Percentiles rank a stretch among this genome's conserved stretches.
Evolutionary conservation across 108 stramenopile species (phyloP).

Genomic region (Poteriospumella lacustris): DNA sequence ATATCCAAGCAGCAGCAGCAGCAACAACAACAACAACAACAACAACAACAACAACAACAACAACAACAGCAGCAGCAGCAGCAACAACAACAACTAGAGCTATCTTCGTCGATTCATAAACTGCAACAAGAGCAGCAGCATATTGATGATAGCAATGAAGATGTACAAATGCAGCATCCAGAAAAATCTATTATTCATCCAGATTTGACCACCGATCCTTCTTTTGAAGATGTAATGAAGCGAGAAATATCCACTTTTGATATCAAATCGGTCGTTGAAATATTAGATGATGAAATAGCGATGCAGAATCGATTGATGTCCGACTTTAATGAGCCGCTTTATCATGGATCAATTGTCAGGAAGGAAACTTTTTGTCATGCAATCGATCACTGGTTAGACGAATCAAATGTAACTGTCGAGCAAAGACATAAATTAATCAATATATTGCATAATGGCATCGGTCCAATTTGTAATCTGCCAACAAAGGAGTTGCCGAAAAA

Average conservation of each 20-base stretch:
- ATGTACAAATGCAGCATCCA: constrained; percentile 7
- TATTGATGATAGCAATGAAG: constrained; percentile 8
- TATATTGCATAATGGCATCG: constrained; percentile 8
- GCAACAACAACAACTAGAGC: constrained; percentile 7
- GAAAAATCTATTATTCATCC: constrained; percentile 9
- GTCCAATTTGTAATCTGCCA: constrained; percentile 7
- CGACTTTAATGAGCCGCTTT: constrained; percentile 7
- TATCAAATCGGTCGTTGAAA: constrained; percentile 8
- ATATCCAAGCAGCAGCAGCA: constrained; percentile 6
- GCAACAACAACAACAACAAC: constrained; percentile 2
- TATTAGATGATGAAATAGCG: constrained; percentile 8
- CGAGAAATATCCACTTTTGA: constrained; percentile 8
- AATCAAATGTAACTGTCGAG: constrained; percentile 8
- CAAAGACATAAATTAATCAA: constrained; percentile 9
- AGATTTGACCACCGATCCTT: constrained; percentile 7
- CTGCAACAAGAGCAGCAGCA: constrained; percentile 6
- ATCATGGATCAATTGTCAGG: constrained; percentile 7
- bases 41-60: constrained; percentile 8
- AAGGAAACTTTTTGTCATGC: constrained; percentile 8
- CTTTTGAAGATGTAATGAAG: constrained; percentile 8
- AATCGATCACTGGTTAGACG: constrained; percentile 7
- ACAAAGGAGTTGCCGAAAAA: constrained; percentile 7
- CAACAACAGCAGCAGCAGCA: background rate
- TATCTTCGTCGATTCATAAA: constrained; percentile 8
- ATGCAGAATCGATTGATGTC: constrained; percentile 7